phyloP scores from a whole-genome alignment of 176 grass and related monocot species.

The Pontederia crassipes region DNA sequence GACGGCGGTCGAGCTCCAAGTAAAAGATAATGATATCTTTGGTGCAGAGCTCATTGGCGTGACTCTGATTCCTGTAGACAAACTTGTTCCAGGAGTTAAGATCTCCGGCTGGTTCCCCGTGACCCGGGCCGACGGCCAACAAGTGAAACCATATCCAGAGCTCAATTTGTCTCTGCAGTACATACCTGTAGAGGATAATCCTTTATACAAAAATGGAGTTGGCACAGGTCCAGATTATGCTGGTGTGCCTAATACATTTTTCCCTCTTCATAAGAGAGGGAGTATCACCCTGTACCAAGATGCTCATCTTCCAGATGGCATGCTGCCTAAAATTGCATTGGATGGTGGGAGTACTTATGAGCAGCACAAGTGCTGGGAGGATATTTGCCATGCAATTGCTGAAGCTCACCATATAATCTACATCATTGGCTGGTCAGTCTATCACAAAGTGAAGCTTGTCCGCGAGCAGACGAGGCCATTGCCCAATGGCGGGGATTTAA shows the following conservation, averaged over 20 bases:
- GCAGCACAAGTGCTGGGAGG: conserved; percentile 72
- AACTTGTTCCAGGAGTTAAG: conserved; percentile 33
- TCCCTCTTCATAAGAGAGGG: conserved; percentile 47
- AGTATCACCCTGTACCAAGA: conserved; percentile 79
- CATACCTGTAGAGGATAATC: conserved; percentile 42
- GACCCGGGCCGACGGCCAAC: conserved; percentile 48
- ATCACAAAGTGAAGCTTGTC: conserved; percentile 48
- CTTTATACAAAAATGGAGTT: conserved; percentile 58
- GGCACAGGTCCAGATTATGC: conserved; percentile 33
- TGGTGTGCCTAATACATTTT: conserved; percentile 79
- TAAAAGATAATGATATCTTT: conserved; percentile 67
- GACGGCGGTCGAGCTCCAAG: conserved; percentile 39
- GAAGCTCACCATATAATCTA: conserved; percentile 65
- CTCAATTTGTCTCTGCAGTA: conserved; percentile 58
- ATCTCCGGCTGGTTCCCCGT: conserved; percentile 42
- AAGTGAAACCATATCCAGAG: conserved; percentile 35
- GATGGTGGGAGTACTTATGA: conserved; percentile 49
- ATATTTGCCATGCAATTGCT: conserved; percentile 63
- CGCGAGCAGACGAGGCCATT: conserved; percentile 16
- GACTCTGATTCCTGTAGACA: conserved; percentile 37
- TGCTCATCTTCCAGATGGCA: conserved; percentile 66
- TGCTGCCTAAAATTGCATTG: conserved; percentile 52
- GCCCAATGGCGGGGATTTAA: neutral
- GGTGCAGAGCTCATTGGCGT: conserved; percentile 59
- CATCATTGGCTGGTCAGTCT: conserved; percentile 76